Percentiles rank a stretch among this genome's conserved stretches.
Evolutionary conservation across 2,329 filamentous ascomycete genomes (phyloP).

Genomic region (Fusarium sp.): DNA sequence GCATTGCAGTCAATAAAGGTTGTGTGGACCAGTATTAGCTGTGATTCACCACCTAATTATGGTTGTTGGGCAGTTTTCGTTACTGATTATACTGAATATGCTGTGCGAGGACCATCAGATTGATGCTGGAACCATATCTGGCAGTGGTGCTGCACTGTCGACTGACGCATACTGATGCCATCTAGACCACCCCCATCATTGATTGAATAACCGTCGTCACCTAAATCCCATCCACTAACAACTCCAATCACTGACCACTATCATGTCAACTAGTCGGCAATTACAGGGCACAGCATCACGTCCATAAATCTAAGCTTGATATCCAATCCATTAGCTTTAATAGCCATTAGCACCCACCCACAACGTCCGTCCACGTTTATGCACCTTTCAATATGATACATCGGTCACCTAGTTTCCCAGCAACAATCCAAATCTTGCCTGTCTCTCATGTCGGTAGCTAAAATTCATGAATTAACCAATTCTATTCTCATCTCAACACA

Average conservation of each 20-base stretch:
- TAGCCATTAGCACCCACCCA: slow-evolving; percentile 9
- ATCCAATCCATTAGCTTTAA: background rate
- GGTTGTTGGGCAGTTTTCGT: background rate
- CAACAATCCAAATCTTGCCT: slow-evolving; percentile 24
- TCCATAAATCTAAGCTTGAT: slow-evolving; percentile 4
- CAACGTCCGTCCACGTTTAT: background rate
- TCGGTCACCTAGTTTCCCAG: slow-evolving; percentile 19
- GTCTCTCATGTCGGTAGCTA: slow-evolving; percentile 3
- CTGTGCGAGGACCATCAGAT: background rate
- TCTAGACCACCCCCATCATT: background rate
- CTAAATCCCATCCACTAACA: slow-evolving; percentile 19
- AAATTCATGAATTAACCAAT: slow-evolving; percentile 7
- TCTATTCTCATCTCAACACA: slow-evolving; percentile 16
- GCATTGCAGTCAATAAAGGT: slow-evolving; percentile 9
- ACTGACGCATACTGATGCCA: too few species aligned
- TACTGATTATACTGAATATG: background rate
- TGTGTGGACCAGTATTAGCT: slow-evolving; percentile 2
- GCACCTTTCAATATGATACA: background rate
- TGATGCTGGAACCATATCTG: background rate
- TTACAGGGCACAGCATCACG: slow-evolving; percentile 30
- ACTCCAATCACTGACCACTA: slow-evolving; percentile 30
- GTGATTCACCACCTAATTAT: background rate
- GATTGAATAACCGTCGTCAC: background rate
- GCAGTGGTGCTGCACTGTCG: background rate
- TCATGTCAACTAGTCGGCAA: slow-evolving; percentile 36